These are phyloP conservation scores for Debaryomyces coudertii DNA, from an alignment of 1,139 yeast species.

Conservation along the genomic window DNA sequence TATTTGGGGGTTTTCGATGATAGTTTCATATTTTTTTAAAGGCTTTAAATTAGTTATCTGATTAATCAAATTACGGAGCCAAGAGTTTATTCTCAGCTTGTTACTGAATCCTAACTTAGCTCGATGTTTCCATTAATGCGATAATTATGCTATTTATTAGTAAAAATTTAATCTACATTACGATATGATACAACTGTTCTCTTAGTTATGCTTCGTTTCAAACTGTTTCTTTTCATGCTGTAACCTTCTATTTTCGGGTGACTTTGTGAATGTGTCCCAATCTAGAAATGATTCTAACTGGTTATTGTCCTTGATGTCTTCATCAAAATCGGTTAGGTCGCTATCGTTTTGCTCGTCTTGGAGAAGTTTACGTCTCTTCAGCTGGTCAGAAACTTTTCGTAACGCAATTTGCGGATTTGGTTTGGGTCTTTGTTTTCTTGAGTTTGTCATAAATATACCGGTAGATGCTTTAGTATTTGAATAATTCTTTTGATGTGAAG, in stretches of 20 bases:
- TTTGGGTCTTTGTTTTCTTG: slow-evolving; percentile 7
- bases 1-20: too few species aligned
- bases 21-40: too few species aligned
- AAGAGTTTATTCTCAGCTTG: not conserved
- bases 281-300: slow-evolving; percentile 15
- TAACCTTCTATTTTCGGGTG: slow-evolving; percentile 8
- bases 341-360: slow-evolving; percentile 22
- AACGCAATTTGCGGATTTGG: not conserved
- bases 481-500: not conserved
- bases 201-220: not conserved
- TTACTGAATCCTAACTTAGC: slow-evolving; percentile 4
- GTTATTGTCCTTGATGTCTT: slow-evolving; percentile 21
- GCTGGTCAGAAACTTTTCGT: slow-evolving; percentile 5
- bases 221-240: slow-evolving; percentile 6
- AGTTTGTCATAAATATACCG: slow-evolving; percentile 3
- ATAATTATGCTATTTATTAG: not conserved
- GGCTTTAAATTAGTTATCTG: slow-evolving; percentile 10
- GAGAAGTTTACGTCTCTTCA: slow-evolving; percentile 3
- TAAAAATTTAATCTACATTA: not conserved
- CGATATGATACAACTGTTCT: not conserved
- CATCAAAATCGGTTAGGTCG: slow-evolving; percentile 28
- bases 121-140: not conserved
- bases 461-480: not conserved
- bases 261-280: slow-evolving; percentile 9
- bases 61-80: slow-evolving; percentile 12